Base-by-base conservation (phyloP, 371 early-diverging fungal species). In the Dinochytrium kinnereticum region DNA sequence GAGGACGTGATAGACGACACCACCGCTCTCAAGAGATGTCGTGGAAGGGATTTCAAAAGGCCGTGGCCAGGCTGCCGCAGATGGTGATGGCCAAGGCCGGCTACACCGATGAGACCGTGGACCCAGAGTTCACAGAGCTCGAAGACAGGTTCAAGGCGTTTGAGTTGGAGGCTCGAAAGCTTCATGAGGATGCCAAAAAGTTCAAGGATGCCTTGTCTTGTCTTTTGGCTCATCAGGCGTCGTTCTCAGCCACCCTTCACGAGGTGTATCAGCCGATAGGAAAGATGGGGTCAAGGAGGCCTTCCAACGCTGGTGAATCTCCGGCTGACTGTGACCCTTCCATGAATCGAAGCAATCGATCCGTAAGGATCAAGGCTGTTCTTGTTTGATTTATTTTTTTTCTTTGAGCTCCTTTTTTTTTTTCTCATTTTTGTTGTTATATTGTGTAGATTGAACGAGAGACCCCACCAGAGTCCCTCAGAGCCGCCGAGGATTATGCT, bases 121-220 rank as follows among this genome's bases (percentile, higher is more conserved):
- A 95, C 81, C 76, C 81, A 34, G 92, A 92, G 66, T 94, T 86
- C 78, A 73, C 78, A 30, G 86, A 82, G n/a, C 76, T 92, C 61
- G 88, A 90, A 71, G 84, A 82, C 38, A 78, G 84, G 37, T 91
- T 94, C 72, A 87, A 86, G 67, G 79, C 85, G 2, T 78, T 91
- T 65, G 84, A 88, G 13, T 83, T 84, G 59, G 69, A 80, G n/a
- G 87, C 91, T 13, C 80, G 83, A 36, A 82, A 80, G 64, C 83
- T 95, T 0, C 74, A 88, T 28, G 85, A 84, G 26, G 93, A 93
- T 66, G 90, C 93, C 17, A 80, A 84, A 66, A 87, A 89, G 68
- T 94, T 91, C 81, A 91, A 93, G 69, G 93, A 95, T 80, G 85
- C 87, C 57, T 79, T 95, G 44, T 76, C 90, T 5, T 82, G 85